Evolutionary conservation across 345 rosid genomes (phyloP).

Genomic region (Linum tenue): DNA sequence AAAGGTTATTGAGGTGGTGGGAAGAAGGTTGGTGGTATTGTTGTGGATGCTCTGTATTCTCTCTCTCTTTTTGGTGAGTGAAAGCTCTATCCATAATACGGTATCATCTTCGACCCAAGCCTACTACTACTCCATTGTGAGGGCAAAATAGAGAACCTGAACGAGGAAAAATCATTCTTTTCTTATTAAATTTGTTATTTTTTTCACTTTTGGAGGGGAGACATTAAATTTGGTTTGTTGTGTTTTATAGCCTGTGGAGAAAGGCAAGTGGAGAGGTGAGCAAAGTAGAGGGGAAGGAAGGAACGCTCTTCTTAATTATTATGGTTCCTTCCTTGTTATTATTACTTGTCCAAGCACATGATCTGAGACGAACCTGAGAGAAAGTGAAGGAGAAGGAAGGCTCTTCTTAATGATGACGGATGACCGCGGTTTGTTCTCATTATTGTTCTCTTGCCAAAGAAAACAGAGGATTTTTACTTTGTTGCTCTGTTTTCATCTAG

Average conservation of each 20-base stretch:
- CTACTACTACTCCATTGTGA: slow-evolving; percentile 9
- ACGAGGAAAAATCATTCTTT: neutral
- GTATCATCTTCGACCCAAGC: slow-evolving; percentile 22
- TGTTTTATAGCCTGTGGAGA: neutral
- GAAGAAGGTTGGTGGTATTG: slow-evolving; percentile 11
- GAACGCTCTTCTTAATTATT: neutral
- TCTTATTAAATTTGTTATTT: neutral
- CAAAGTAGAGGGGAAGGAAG: neutral
- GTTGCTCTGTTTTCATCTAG: slow-evolving; percentile 3
- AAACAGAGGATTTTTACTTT: slow-evolving; percentile 8
- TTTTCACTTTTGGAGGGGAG: neutral
- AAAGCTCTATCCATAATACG: slow-evolving; percentile 39
- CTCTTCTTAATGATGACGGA: slow-evolving; percentile 10
- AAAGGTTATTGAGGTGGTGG: slow-evolving; percentile 22
- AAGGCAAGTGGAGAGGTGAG: neutral
- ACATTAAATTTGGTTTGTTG: too few species aligned
- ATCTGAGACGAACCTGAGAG: slow-evolving; percentile 12
- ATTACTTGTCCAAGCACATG: slow-evolving; percentile 35
- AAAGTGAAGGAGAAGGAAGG: slow-evolving; percentile 10
- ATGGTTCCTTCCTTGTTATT: slow-evolving; percentile 8
- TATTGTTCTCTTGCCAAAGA: neutral
- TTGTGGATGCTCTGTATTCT: slow-evolving; percentile 16
- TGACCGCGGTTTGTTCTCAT: neutral
- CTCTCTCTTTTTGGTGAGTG: slow-evolving; percentile 38
- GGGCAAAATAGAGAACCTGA: slow-evolving; percentile 18